Conservation (phyloP, 768 basidiomycete genomes). For the Tylopilus sp. region DNA sequence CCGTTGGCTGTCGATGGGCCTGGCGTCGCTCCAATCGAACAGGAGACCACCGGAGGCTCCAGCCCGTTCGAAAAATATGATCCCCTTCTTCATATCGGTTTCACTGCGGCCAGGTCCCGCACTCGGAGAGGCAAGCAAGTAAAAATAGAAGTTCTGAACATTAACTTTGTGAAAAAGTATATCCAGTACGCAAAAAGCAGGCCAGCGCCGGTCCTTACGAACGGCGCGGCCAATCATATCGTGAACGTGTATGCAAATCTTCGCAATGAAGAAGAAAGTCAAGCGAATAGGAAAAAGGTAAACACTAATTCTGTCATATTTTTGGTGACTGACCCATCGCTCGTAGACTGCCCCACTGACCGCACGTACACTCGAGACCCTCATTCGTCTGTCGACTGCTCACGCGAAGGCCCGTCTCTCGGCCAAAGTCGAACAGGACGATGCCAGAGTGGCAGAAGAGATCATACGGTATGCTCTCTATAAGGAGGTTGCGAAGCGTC, state of each 20-base stretch:
- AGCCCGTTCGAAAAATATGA: conserved; percentile 96
- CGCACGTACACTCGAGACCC: conserved; percentile 96
- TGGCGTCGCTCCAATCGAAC: conserved; percentile 35
- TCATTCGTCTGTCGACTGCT: conserved; percentile 96
- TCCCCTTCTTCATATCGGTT: conserved; percentile 87
- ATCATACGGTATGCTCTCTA: conserved; percentile 97
- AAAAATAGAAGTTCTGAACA: conserved; percentile 83
- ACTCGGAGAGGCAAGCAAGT: conserved; percentile 57
- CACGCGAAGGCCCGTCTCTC: conserved; percentile 96
- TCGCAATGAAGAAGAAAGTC: conserved; percentile 83
- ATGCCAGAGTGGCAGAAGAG: conserved; percentile 88
- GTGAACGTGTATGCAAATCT: conserved; percentile 88
- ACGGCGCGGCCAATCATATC: conserved; percentile 93
- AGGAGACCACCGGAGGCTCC: conserved; percentile 36
- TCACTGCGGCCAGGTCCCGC: conserved; percentile 47
- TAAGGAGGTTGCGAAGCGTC: conserved; percentile 90
- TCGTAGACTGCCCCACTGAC: conserved; percentile 92
- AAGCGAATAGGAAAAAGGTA: conserved; percentile 86
- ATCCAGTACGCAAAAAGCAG: conserved; percentile 96
- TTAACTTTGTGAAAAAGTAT: conserved; percentile 96
- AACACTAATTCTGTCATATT: neutral
- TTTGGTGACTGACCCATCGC: conserved; percentile 11
- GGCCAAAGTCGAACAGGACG: conserved; percentile 73
- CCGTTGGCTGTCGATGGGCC: conserved; percentile 86
- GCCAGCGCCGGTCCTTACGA: conserved; percentile 78